Percentiles rank a stretch among this genome's conserved stretches.
Conservation (phyloP, 2,329 filamentous ascomycete species). For the Capronia americana region DNA sequence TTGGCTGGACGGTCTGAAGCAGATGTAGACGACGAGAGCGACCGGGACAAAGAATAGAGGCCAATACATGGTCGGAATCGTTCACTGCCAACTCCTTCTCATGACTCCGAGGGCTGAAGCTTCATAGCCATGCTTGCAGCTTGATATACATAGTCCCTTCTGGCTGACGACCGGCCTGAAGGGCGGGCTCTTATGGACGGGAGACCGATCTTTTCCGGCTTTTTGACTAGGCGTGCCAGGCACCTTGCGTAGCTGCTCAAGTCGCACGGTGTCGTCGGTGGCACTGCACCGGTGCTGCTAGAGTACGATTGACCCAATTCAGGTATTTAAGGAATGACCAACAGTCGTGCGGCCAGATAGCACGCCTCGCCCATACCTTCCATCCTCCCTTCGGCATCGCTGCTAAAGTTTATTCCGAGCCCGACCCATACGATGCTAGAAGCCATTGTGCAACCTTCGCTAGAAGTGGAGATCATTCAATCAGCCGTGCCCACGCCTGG, state of each 20-base stretch:
- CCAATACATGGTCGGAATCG: conserved; percentile 3
- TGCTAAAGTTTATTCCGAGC: neutral
- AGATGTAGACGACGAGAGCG: conserved; percentile 4
- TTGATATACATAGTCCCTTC: too few species aligned
- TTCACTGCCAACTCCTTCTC: neutral
- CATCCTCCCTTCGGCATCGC: neutral
- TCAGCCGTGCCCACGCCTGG: conserved; percentile 50
- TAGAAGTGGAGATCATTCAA: conserved; percentile 42
- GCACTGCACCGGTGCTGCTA: neutral
- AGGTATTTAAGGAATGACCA: neutral
- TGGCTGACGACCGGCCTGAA: too few species aligned
- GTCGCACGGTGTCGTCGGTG: too few species aligned
- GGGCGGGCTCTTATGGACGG: neutral
- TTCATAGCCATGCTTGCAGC: too few species aligned
- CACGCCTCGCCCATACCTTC: neutral
- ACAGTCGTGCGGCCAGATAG: neutral
- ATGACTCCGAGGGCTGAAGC: neutral
- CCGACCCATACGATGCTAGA: conserved; percentile 10
- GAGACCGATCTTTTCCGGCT: neutral
- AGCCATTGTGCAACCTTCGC: conserved; percentile 17
- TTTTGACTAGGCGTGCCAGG: neutral
- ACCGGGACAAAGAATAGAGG: conserved; percentile 2
- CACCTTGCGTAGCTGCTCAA: neutral
- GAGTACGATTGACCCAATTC: neutral
- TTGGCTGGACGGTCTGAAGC: conserved; percentile 2